phyloP scores from a whole-genome alignment of 345 rosid genomes.

The Linum usitatissimum region DNA sequence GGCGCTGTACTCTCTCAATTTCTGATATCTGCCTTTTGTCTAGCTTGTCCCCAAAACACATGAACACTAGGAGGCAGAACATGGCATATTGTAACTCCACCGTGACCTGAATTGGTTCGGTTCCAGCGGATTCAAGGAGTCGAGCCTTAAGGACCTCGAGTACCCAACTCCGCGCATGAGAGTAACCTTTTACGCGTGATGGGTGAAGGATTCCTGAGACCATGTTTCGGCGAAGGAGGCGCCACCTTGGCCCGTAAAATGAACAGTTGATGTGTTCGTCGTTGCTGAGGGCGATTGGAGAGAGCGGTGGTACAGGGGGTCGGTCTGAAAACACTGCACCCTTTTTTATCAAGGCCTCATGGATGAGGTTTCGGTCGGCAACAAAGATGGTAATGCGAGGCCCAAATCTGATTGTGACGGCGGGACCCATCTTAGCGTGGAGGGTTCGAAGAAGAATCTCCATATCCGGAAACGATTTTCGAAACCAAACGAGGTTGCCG shows the following conservation, averaged over 20 bases:
- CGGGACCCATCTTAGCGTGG: no score
- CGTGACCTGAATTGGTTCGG: no score
- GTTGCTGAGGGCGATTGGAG: background rate
- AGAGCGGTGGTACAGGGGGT: background rate
- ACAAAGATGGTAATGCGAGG: background rate
- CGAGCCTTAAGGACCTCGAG: background rate
- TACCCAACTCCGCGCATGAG: background rate
- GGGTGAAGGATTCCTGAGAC: background rate
- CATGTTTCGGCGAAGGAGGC: conserved; percentile 3
- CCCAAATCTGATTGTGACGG: no score
- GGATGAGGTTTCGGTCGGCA: background rate
- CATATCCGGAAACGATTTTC: no score
- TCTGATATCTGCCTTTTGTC: background rate
- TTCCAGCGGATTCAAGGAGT: background rate
- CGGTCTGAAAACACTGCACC: background rate
- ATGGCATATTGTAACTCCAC: background rate
- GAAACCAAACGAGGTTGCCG: no score
- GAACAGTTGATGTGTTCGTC: background rate
- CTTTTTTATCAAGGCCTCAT: background rate
- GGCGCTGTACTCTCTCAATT: conserved; percentile 1
- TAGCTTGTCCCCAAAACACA: conserved; percentile 7
- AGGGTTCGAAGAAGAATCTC: no score
- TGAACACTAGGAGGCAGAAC: conserved; percentile 5
- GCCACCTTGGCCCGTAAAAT: background rate
- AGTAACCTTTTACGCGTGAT: background rate